phyloP scores from a whole-genome alignment of 108 stramenopile genomes.

The Thalassiosira profunda region DNA sequence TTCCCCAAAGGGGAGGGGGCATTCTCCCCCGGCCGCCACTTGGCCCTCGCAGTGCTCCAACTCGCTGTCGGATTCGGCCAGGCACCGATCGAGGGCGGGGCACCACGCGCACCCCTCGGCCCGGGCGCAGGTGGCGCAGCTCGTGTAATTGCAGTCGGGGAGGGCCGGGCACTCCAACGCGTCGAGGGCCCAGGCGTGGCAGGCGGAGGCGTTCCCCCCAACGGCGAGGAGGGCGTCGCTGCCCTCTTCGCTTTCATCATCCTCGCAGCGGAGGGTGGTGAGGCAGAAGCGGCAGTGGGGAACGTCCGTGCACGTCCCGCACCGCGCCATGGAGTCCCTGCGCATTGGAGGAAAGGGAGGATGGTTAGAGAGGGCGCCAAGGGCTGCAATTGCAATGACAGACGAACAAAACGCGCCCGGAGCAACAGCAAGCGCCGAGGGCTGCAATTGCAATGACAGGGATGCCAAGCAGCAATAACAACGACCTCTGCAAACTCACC shows the following conservation, averaged over 20 bases:
- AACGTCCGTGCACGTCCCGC: constrained; percentile 30
- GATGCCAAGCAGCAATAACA: not conserved
- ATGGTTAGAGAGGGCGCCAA: no score
- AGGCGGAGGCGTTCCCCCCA: not conserved
- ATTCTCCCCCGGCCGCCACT: not conserved
- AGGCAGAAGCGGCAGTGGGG: constrained; percentile 29
- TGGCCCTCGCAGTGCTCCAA: constrained; percentile 32
- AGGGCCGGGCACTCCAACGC: constrained; percentile 15
- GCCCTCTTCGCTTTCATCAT: no score
- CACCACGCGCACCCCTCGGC: constrained; percentile 22
- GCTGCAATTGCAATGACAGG: not conserved
- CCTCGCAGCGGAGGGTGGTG: constrained; percentile 23
- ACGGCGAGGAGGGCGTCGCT: constrained; percentile 1
- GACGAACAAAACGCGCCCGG: not conserved
- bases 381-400: not conserved
- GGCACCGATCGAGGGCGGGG: constrained; percentile 21
- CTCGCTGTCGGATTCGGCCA: constrained; percentile 2
- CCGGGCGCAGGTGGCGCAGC: constrained; percentile 16
- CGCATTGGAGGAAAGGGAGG: no score
- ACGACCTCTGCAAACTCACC: constrained; percentile 5
- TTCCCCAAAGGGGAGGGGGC: constrained; percentile 23
- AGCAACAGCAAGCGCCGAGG: not conserved
- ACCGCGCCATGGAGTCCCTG: constrained; percentile 23
- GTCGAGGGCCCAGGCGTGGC: constrained; percentile 23
- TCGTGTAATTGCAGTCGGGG: constrained; percentile 13